Conservation (phyloP, 2,329 filamentous ascomycete species). For the Penicillium sp. region DNA sequence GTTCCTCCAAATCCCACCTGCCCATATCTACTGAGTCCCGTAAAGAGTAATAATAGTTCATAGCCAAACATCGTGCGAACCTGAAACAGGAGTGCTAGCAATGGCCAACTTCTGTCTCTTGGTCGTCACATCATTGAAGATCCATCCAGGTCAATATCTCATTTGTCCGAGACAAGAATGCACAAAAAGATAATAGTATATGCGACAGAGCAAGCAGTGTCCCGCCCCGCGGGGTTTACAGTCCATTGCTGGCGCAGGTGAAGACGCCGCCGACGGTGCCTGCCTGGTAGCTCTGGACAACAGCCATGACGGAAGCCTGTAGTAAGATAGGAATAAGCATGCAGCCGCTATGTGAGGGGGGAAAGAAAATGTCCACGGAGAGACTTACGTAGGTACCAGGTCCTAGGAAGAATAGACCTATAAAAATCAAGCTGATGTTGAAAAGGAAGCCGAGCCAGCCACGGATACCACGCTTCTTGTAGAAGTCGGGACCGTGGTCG, state of each 20-base stretch:
- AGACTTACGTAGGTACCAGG: conserved; percentile 71
- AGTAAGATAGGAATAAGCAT: conserved; percentile 9
- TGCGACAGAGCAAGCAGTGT: not conserved
- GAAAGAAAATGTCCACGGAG: conserved; percentile 1
- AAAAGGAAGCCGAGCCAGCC: conserved; percentile 50
- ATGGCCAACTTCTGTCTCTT: not conserved
- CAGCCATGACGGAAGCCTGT: conserved; percentile 44
- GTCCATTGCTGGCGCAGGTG: conserved; percentile 58
- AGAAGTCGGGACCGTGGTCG: conserved; percentile 43
- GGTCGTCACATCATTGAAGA: conserved; percentile 7
- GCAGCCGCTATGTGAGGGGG: conserved; percentile 29
- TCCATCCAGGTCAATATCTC: too few species aligned
- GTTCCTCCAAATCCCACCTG: too few species aligned
- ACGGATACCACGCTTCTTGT: conserved; percentile 40
- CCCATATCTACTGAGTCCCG: too few species aligned
- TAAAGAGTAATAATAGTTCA: too few species aligned
- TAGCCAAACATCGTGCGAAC: not conserved
- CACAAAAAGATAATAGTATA: not conserved
- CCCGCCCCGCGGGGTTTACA: conserved; percentile 25
- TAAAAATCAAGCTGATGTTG: conserved; percentile 69
- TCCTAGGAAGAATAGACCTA: conserved; percentile 76
- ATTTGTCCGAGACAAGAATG: not conserved
- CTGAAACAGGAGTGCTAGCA: not conserved
- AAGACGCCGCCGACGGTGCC: conserved; percentile 69
- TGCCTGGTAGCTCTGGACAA: conserved; percentile 65